A percentile compares a stretch with the other conserved stretches of the same genome.
phyloP scores from a whole-genome alignment of 2,329 filamentous ascomycete species.

The Monilinia polystroma region DNA sequence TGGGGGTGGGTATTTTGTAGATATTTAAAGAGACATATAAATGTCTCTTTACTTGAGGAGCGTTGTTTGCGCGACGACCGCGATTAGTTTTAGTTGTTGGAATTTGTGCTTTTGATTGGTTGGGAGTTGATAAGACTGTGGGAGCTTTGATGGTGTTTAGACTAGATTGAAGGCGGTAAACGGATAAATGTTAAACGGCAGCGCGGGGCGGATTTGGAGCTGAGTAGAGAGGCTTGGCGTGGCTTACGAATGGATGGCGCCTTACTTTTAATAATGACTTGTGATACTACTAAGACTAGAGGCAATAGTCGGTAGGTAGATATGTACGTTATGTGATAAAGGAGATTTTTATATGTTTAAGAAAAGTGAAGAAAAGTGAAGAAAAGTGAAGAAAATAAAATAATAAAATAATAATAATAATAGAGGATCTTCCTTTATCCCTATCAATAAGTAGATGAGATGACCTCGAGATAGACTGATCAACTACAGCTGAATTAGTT shows the following conservation, averaged over 20 bases:
- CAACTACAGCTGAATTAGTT: background rate
- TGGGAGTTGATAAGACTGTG: slow-evolving; percentile 15
- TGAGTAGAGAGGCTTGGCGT: background rate
- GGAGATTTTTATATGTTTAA: slow-evolving; percentile 1
- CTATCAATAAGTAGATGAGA: background rate
- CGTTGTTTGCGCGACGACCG: slow-evolving; percentile 23
- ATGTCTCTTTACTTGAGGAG: slow-evolving; percentile 12
- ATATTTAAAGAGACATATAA: background rate
- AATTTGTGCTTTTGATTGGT: slow-evolving; percentile 19
- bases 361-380: no score
- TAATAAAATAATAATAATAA: no score
- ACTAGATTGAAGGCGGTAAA: background rate
- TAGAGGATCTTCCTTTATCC: no score
- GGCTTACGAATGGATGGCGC: background rate
- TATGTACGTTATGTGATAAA: background rate
- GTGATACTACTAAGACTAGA: no score
- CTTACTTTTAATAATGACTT: no score
- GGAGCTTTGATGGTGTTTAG: slow-evolving; percentile 6
- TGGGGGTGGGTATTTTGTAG: background rate
- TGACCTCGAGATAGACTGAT: background rate
- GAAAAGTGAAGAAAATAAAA: no score
- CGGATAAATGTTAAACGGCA: slow-evolving; percentile 15
- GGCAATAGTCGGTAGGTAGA: no score
- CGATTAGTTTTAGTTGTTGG: slow-evolving; percentile 17
- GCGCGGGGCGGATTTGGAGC: background rate